Evolutionary conservation across 306 rosid genomes (phyloP).

Genomic region (Acacia crassicarpa): DNA sequence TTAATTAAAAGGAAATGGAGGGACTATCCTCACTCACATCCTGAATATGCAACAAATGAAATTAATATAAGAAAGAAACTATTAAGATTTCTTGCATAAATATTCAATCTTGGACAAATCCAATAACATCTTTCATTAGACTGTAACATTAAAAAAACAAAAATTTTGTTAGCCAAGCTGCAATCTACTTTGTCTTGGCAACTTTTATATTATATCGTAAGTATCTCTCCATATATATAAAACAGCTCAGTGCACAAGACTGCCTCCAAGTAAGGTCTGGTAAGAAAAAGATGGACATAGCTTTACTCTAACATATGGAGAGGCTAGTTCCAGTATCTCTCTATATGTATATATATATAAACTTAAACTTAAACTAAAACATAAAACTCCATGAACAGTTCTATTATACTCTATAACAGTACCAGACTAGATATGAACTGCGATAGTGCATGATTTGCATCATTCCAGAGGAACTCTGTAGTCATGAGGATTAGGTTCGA

Average conservation of each 20-base stretch:
- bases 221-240: background rate
- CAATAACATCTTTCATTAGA: background rate
- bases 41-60: background rate
- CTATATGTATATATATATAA: no score
- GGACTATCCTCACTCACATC: background rate
- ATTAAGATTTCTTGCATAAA: background rate
- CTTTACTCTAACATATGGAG: no score
- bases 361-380: background rate
- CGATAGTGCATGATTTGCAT: background rate
- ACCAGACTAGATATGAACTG: background rate
- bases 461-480: background rate
- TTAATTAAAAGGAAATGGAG: background rate
- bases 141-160: background rate
- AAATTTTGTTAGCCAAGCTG: background rate
- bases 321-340: no score
- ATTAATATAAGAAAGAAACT: background rate
- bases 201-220: background rate
- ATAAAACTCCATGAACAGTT: background rate
- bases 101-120: background rate
- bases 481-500: constrained; percentile 47
- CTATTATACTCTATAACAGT: background rate
- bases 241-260: no score
- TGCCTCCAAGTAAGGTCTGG: no score
- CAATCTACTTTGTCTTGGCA: background rate
- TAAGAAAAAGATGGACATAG: no score